Percentiles rank a stretch among this genome's conserved stretches.
phyloP scores from a whole-genome alignment of 2,329 filamentous ascomycete genomes.

The Epichloe typhina region DNA sequence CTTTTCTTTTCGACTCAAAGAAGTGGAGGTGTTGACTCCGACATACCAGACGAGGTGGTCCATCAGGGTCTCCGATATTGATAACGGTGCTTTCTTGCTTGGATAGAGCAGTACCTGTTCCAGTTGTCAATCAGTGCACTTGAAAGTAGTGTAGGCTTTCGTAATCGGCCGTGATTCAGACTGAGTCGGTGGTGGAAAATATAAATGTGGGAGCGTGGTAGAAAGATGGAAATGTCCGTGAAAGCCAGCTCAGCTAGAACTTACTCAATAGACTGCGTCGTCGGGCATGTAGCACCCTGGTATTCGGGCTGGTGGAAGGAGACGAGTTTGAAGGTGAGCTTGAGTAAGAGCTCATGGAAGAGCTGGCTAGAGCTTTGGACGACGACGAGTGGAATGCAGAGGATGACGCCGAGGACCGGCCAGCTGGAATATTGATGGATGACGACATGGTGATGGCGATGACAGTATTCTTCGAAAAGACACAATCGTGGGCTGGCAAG shows the following conservation, averaged over 20 bases:
- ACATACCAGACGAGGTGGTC: conserved; percentile 57
- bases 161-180: neutral
- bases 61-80: conserved; percentile 62
- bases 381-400: conserved; percentile 25
- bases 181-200: neutral
- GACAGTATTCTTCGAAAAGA: neutral
- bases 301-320: conserved; percentile 41
- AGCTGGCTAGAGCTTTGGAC: conserved; percentile 33
- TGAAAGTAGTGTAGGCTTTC: neutral
- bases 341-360: conserved; percentile 27
- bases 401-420: conserved; percentile 20
- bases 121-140: conserved; percentile 8
- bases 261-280: conserved; percentile 51
- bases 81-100: conserved; percentile 70
- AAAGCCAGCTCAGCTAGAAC: conserved; percentile 5
- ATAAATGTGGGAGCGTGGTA: neutral
- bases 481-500: neutral
- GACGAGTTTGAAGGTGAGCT: conserved; percentile 38
- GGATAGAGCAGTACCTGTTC: conserved; percentile 54
- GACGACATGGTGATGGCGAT: conserved; percentile 40
- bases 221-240: conserved; percentile 2
- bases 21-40: neutral
- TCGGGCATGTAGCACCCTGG: conserved; percentile 37
- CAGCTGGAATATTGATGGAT: conserved; percentile 54
- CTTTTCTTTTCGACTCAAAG: neutral